Evolutionary conservation across 75 land plant species (phyloP).

Genomic region (Selaginella moellendorffii): DNA sequence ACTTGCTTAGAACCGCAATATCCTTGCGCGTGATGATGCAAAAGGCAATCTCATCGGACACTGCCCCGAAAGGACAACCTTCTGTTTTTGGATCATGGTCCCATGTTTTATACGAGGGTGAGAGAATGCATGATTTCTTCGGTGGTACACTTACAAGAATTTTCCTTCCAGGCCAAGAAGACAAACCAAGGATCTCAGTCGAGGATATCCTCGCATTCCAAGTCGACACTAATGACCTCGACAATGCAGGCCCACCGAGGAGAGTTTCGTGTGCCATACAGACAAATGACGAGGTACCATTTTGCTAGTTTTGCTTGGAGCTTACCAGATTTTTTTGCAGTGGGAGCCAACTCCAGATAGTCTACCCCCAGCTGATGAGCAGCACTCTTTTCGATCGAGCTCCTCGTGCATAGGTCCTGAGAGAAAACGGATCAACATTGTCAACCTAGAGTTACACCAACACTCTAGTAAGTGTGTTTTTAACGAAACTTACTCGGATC

Average conservation of each 20-base stretch:
- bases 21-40: constrained; percentile 11
- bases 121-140: neutral
- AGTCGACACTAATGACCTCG: constrained; percentile 2
- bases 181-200: constrained; percentile 9
- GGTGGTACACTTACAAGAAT: no score
- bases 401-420: neutral
- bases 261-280: constrained; percentile 14
- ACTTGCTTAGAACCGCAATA: constrained; percentile 11
- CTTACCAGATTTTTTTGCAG: neutral
- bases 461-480: no score
- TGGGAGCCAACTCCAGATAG: constrained; percentile 1
- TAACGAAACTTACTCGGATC: no score
- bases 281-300: neutral
- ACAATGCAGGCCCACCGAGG: neutral
- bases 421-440: neutral
- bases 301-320: no score
- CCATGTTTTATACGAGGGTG: neutral
- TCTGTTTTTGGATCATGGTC: constrained; percentile 2
- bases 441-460: neutral
- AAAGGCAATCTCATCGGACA: neutral
- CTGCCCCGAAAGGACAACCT: neutral
- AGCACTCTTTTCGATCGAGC: neutral
- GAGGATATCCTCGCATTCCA: constrained; percentile 10
- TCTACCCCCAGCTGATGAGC: neutral
- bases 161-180: constrained; percentile 2